Evolutionary conservation across 345 rosid species (phyloP).

Genomic region (Moringa oleifera): DNA sequence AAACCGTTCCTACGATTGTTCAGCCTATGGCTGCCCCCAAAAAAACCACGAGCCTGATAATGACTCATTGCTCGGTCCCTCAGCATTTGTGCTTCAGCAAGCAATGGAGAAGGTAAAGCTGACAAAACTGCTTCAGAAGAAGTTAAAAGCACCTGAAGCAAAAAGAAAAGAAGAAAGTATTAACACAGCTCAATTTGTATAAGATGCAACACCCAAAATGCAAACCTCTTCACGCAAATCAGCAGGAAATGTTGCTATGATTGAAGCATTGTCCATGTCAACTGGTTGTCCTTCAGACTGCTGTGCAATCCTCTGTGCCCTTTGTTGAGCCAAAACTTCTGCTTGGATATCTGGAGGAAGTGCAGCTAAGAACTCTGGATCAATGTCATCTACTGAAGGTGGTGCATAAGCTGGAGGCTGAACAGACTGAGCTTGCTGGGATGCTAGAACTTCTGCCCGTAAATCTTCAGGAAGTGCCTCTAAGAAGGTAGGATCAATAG

Average conservation of each 20-base stretch:
- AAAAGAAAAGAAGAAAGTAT: conserved; percentile 15
- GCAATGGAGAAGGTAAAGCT: conserved; percentile 83
- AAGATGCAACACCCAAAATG: conserved; percentile 12
- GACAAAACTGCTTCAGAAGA: conserved; percentile 95
- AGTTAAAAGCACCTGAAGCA: conserved; percentile 78
- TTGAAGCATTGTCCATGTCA: conserved; percentile 98
- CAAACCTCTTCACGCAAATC: conserved; percentile 97
- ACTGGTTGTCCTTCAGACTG: conserved; percentile 96
- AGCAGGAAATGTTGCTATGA: conserved; percentile 94
- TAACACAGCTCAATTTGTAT: conserved; percentile 13
- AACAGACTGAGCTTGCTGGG: conserved; percentile 91
- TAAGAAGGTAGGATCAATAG: conserved; percentile 94
- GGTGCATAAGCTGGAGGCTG: conserved; percentile 83
- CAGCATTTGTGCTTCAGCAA: conserved; percentile 97
- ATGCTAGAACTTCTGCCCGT: conserved; percentile 93
- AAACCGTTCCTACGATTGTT: conserved; percentile 76
- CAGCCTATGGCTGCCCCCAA: conserved; percentile 77
- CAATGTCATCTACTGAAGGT: conserved; percentile 89
- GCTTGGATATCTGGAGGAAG: conserved; percentile 99
- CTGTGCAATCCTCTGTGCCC: conserved; percentile 84
- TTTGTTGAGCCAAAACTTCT: conserved; percentile 97
- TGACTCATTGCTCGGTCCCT: conserved; percentile 99
- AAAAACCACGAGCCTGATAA: conserved; percentile 86
- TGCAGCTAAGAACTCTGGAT: conserved; percentile 97
- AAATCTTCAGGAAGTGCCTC: conserved; percentile 95